A percentile compares a stretch with the other conserved stretches of the same genome.
Evolutionary conservation across 148 eudicot species (phyloP).

Genomic region (Vaccinium darrowii): DNA sequence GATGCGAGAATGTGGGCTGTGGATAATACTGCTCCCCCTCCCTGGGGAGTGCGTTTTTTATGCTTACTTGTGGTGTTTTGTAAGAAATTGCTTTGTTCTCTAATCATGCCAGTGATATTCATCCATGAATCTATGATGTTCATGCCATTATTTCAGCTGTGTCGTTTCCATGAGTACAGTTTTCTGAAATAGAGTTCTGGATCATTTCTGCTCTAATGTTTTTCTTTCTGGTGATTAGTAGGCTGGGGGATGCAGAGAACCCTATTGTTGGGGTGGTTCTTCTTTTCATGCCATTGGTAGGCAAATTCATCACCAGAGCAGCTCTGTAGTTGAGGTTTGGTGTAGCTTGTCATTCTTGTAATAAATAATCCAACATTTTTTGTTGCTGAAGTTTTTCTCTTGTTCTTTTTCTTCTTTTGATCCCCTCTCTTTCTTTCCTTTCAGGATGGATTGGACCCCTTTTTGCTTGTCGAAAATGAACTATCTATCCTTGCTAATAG

Average conservation of each 20-base stretch:
- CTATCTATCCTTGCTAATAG: conserved; percentile 62
- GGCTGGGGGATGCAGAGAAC: conserved; percentile 58
- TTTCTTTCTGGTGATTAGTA: conserved; percentile 65
- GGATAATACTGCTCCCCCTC: background rate
- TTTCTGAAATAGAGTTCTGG: conserved; percentile 4
- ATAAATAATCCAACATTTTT: background rate
- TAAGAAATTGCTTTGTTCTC: background rate
- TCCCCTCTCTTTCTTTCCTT: background rate
- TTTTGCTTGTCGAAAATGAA: conserved; percentile 88
- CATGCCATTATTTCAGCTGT: background rate
- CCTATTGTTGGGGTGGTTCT: conserved; percentile 35
- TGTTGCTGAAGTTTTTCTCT: background rate
- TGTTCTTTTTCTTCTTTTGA: background rate
- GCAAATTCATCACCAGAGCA: conserved; percentile 52
- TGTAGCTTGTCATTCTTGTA: conserved; percentile 22
- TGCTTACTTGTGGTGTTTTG: background rate
- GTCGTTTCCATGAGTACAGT: background rate
- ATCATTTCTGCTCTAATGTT: conserved; percentile 24
- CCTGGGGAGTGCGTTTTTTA: background rate
- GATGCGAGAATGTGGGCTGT: background rate
- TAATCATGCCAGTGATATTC: background rate
- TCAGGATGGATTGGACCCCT: conserved; percentile 84
- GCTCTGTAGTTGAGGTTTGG: conserved; percentile 65
- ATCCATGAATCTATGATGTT: background rate
- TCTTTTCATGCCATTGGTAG: conserved; percentile 38